A percentile compares a stretch with the other conserved stretches of the same genome.
Conservation (phyloP, 1,139 yeast genomes). For the Zygosaccharomyces pseudobailii region DNA sequence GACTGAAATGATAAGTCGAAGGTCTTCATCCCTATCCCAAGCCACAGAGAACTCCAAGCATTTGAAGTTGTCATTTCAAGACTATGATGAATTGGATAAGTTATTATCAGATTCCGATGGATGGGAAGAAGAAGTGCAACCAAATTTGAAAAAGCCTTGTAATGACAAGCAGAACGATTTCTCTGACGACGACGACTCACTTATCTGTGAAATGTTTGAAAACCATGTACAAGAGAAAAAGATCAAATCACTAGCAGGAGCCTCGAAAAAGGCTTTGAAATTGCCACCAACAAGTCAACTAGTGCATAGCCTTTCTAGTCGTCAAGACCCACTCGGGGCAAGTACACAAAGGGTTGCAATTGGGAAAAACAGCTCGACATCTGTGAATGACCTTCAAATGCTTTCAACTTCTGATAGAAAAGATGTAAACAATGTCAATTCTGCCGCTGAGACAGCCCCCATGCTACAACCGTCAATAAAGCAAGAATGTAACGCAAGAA, state of each 20-base stretch:
- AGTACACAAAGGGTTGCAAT: neutral
- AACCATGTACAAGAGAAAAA: slow-evolving; percentile 1
- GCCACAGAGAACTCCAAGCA: slow-evolving; percentile 2
- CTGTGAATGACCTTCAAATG: neutral
- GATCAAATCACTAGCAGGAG: slow-evolving; percentile 9
- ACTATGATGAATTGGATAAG: slow-evolving; percentile 18
- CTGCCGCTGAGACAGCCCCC: neutral
- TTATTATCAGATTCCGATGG: slow-evolving; percentile 28
- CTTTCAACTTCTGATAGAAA: neutral
- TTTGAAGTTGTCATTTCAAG: neutral
- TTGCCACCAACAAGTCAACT: slow-evolving; percentile 5
- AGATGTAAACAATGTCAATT: neutral
- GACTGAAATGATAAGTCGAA: slow-evolving; percentile 7
- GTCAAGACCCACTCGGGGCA: neutral
- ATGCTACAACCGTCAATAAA: neutral
- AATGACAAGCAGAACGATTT: slow-evolving; percentile 4
- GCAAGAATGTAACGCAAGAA: neutral
- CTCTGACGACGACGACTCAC: slow-evolving; percentile 14
- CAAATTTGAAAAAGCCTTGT: neutral
- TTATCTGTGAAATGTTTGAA: slow-evolving; percentile 10
- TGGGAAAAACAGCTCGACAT: no score
- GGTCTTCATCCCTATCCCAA: slow-evolving; percentile 3
- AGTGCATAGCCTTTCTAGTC: neutral
- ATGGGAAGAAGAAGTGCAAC: slow-evolving; percentile 18
- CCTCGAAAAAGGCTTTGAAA: slow-evolving; percentile 6